Conservation (phyloP, 2,329 filamentous ascomycete genomes). For the Fusarium neocosmosporiellum region DNA sequence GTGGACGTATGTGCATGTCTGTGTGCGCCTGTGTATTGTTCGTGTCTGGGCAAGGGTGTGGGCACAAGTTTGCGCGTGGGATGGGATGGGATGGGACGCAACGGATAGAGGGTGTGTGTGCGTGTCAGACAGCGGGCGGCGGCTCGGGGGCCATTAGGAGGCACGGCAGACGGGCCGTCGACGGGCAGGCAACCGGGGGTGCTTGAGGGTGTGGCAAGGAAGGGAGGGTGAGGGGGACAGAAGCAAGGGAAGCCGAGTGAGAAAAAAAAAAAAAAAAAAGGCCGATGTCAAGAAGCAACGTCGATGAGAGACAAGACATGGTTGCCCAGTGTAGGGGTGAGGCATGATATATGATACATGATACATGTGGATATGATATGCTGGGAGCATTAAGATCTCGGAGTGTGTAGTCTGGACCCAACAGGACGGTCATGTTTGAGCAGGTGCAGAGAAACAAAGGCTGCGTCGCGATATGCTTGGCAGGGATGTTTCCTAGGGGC, state of each 20-base stretch:
- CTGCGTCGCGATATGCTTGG: slow-evolving; percentile 19
- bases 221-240: slow-evolving; percentile 30
- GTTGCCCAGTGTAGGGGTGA: slow-evolving; percentile 24
- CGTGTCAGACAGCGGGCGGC: slow-evolving; percentile 38
- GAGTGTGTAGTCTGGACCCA: slow-evolving; percentile 32
- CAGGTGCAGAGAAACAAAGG: slow-evolving; percentile 24
- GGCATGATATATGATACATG: slow-evolving; percentile 30
- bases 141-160: slow-evolving; percentile 38
- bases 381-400: slow-evolving; percentile 25
- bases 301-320: slow-evolving; percentile 42
- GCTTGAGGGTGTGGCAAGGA: slow-evolving; percentile 36
- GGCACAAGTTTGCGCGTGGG: slow-evolving; percentile 28
- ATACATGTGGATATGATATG: slow-evolving; percentile 19
- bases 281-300: slow-evolving; percentile 41
- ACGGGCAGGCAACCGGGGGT: slow-evolving; percentile 31
- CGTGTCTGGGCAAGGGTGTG: slow-evolving; percentile 37
- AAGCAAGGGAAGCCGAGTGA: slow-evolving; percentile 30
- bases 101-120: slow-evolving; percentile 25
- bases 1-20: slow-evolving; percentile 38
- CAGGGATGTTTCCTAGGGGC: slow-evolving; percentile 23
- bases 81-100: slow-evolving; percentile 11
- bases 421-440: slow-evolving; percentile 19
- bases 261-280: slow-evolving; percentile 7
- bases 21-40: slow-evolving; percentile 36
- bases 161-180: slow-evolving; percentile 43